Evolutionary conservation across 1,284 basidiomycete species (phyloP), one percentile per base, ranked within the genome.

Genomic region (Gymnopus androsaceus): DNA sequence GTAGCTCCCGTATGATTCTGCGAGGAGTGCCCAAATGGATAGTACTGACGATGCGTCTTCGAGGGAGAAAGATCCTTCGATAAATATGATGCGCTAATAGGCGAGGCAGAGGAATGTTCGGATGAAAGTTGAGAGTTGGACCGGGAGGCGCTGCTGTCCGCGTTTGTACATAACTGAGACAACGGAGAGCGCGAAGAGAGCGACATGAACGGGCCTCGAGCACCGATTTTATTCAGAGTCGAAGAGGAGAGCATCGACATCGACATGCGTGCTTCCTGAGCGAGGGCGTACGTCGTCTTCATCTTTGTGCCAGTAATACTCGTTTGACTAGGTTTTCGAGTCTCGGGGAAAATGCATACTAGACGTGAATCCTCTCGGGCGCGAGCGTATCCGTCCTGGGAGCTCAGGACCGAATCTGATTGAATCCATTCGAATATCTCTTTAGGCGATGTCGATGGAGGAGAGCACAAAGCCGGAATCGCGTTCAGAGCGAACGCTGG

Each of bases 361-460:
- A n/a, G n/a, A 14, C 33, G 27, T 9, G 33, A 34, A 48, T 48
- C 46, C n/a, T 48, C 33, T 37, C 46, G 19, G 23, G 47, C 47
- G 12, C n/a, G 19, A 1, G 23, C 1, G 25, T 49, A 47, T n/a
- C 47, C 47, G 19, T 37, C 47, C 8, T 37, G 30, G 1, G 31
- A 23, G 9, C 17, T 25, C 14, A 49, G 21, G 14, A 49, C 14
- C 17, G 47, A 34, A 33, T 49, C 33, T 3, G 47, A 49, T 11
- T 37, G 33, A 19, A 49, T 49, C 47, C 47, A 49, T n/a, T 36
- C 33, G 47, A 15, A 25, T 3, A 37, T 49, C 8, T 49, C 34
- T 25, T 33, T 47, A 1, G 28, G 45, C 17, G 45, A 47, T 30
- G 30, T 36, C 14, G 47, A 49, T 6, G 47, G 47, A 8, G 34